A percentile compares a stretch with the other conserved stretches of the same genome.
Evolutionary conservation across 179 eudicot species (phyloP).

Genomic region (Beta macrorhiza): DNA sequence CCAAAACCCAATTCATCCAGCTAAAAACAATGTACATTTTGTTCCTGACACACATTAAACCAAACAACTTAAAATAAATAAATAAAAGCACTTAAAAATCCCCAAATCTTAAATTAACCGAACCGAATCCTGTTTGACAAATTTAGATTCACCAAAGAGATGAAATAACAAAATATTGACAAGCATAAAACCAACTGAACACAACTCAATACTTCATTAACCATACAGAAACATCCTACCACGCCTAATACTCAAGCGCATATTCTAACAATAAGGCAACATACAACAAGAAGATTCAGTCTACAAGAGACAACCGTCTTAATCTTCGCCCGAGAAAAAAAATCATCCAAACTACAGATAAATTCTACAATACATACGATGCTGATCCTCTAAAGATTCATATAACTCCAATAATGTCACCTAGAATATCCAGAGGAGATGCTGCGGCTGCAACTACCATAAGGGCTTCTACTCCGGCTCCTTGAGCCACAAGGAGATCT

Average conservation of each 20-base stretch:
- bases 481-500: conserved; percentile 49
- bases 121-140: too few species aligned
- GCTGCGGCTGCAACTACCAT: conserved; percentile 34
- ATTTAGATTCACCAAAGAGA: too few species aligned
- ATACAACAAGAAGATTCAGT: neutral
- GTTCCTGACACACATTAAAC: too few species aligned
- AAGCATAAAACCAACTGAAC: neutral
- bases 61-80: too few species aligned
- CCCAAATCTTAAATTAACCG: too few species aligned
- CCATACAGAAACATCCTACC: too few species aligned
- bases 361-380: conserved; percentile 9
- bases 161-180: neutral
- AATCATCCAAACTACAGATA: neutral
- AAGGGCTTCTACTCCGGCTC: conserved; percentile 45
- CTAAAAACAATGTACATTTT: too few species aligned
- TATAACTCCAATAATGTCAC: conserved; percentile 3
- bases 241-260: neutral
- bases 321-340: neutral
- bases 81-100: too few species aligned
- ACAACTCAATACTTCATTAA: neutral
- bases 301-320: neutral
- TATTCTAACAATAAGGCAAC: neutral
- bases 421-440: conserved; percentile 40
- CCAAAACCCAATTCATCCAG: too few species aligned
- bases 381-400: neutral